Evolutionary conservation across 179 eudicot genomes (phyloP).

Genomic region (Silene noctiflora): DNA sequence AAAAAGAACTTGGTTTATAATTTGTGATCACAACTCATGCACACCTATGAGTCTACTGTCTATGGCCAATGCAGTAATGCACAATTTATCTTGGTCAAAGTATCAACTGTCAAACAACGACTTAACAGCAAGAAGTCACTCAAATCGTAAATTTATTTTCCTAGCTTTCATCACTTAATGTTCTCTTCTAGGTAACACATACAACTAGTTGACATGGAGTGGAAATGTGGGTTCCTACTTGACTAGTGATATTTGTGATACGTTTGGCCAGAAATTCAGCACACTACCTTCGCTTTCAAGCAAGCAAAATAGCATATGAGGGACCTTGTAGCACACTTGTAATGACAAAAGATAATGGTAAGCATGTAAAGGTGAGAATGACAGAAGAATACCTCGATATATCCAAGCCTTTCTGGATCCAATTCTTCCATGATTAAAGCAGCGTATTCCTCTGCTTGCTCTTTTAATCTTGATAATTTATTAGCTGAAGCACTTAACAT

Average conservation of each 20-base stretch:
- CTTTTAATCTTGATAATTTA: slow-evolving; percentile 74
- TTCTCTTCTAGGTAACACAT: neutral
- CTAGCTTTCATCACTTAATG: neutral
- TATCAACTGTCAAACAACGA: neutral
- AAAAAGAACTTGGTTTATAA: no score
- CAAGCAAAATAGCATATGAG: neutral
- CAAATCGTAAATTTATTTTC: neutral
- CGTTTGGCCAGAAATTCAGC: neutral
- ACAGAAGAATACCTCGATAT: slow-evolving; percentile 66
- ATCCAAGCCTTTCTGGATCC: slow-evolving; percentile 95
- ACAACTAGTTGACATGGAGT: slow-evolving; percentile 1
- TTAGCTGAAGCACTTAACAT: slow-evolving; percentile 94
- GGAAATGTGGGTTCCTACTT: neutral
- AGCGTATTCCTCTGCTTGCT: slow-evolving; percentile 96
- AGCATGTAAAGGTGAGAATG: slow-evolving; percentile 4
- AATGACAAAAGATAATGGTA: slow-evolving; percentile 6
- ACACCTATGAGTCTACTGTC: neutral
- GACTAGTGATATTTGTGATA: neutral
- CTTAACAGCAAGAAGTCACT: neutral
- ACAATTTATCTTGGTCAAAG: slow-evolving; percentile 1
- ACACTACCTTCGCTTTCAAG: neutral
- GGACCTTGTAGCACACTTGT: neutral
- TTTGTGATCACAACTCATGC: neutral
- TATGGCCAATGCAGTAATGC: neutral
- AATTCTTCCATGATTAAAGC: slow-evolving; percentile 97